Evolutionary conservation across 1,139 yeast species (phyloP).

Genomic region (Sugiyamaella japonica): DNA sequence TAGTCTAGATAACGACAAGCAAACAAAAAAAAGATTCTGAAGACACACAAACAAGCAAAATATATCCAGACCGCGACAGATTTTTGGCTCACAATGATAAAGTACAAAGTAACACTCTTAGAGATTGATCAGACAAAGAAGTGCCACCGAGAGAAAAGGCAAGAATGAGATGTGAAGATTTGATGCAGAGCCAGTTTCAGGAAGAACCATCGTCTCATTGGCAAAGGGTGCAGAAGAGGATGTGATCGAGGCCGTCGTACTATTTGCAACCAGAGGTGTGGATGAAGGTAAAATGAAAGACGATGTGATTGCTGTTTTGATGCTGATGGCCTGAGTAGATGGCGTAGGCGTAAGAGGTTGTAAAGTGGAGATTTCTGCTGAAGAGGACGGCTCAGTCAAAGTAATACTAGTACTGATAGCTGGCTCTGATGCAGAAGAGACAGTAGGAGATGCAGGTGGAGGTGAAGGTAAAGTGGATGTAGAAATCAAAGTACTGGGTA

Average conservation of each 20-base stretch:
- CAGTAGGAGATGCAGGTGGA: neutral
- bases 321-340: constrained; percentile 4
- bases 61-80: neutral
- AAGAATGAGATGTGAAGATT: neutral
- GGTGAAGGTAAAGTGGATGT: constrained; percentile 13
- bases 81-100: neutral
- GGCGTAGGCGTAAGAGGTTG: constrained; percentile 13
- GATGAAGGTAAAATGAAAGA: neutral
- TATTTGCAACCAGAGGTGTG: neutral
- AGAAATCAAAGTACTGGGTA: constrained; percentile 6
- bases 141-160: neutral
- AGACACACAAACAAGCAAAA: neutral
- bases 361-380: constrained; percentile 7
- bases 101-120: neutral
- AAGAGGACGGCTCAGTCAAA: constrained; percentile 14
- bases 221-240: constrained; percentile 11
- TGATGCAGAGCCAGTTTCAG: neutral
- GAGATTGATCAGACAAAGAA: neutral
- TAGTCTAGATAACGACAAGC: neutral
- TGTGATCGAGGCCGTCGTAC: neutral
- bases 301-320: constrained; percentile 4
- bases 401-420: constrained; percentile 13
- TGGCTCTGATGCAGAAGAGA: constrained; percentile 16
- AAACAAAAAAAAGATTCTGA: neutral
- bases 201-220: neutral